Conservation (phyloP, 192 early-diverging fungal genomes). For the Diversispora epigaea region DNA sequence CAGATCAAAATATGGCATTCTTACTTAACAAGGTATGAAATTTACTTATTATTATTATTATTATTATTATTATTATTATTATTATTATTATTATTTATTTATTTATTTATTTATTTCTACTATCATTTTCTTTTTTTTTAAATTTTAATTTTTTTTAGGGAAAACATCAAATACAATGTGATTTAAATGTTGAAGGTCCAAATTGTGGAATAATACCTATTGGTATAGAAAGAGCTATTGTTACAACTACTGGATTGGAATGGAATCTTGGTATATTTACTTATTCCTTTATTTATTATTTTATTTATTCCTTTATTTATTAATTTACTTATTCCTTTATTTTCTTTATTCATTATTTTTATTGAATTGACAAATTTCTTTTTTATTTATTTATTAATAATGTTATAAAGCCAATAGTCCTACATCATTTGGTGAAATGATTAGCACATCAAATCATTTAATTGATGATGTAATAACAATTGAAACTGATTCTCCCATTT, state of each 20-base stretch:
- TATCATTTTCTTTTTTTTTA: background rate
- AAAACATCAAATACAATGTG: constrained; percentile 63
- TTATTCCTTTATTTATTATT: too few relatives aligned
- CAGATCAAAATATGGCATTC: constrained; percentile 73
- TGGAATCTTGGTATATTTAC: too few relatives aligned
- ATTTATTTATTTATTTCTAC: background rate
- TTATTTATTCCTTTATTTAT: too few relatives aligned
- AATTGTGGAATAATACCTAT: constrained; percentile 89
- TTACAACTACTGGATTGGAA: constrained; percentile 9
- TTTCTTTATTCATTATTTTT: too few relatives aligned
- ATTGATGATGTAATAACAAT: constrained; percentile 54
- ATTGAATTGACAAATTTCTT: too few relatives aligned
- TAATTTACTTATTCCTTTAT: too few relatives aligned
- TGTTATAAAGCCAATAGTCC: constrained; percentile 6
- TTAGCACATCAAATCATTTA: too few relatives aligned
- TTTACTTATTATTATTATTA: background rate
- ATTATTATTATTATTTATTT: background rate
- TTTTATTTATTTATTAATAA: too few relatives aligned
- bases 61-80: too few relatives aligned
- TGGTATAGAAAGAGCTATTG: constrained; percentile 60
- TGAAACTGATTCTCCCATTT: constrained; percentile 67
- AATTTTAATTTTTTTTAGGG: constrained; percentile 47
- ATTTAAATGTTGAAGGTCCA: constrained; percentile 69
- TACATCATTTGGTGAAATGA: too few relatives aligned
- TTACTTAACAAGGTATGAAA: constrained; percentile 61